Base-by-base conservation (phyloP, 83 land plant genomes). In the Picea engelmannii region DNA sequence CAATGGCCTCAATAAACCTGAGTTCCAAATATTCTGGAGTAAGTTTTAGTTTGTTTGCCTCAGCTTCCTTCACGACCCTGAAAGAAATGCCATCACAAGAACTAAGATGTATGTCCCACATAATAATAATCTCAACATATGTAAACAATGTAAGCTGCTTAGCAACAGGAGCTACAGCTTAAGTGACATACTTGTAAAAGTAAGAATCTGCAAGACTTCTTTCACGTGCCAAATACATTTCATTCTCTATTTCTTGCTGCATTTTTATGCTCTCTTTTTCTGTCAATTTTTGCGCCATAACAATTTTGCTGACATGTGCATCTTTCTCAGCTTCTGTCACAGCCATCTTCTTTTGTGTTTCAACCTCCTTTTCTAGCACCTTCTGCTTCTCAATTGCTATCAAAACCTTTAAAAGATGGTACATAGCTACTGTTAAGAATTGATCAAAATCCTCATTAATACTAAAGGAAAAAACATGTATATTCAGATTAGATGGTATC, bases 51-150 rank as follows among this genome's bases (percentile, higher is more conserved):
- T 87, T 89, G 85, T 97, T 97, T 27, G 98, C 99, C 78, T 97
- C 99, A 23, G 95, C 99, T 89, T 97, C 99, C 79, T 84, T 97
- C 89, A n/a, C n/a, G n/a, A n/a, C n/a, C n/a, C n/a, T n/a, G n/a
- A n/a, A n/a, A n/a, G n/a, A n/a, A n/a, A n/a, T n/a, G n/a, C n/a
- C n/a, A n/a, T n/a, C n/a, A n/a, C n/a, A n/a, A n/a, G n/a, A n/a
- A n/a, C n/a, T n/a, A n/a, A n/a, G n/a, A n/a, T n/a, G n/a, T n/a
- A n/a, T n/a, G n/a, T n/a, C n/a, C n/a, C n/a, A n/a, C n/a, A n/a
- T n/a, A n/a, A n/a, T n/a, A n/a, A n/a, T n/a, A n/a, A n/a, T n/a
- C n/a, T n/a, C n/a, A n/a, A n/a, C n/a, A n/a, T n/a, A n/a, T n/a
- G n/a, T n/a, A n/a, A n/a, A n/a, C n/a, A n/a, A n/a, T n/a, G n/a